These are phyloP conservation scores for Metarhizium anisopliae DNA, from an alignment of 2,329 filamentous ascomycete species.

Conservation along the genomic window DNA sequence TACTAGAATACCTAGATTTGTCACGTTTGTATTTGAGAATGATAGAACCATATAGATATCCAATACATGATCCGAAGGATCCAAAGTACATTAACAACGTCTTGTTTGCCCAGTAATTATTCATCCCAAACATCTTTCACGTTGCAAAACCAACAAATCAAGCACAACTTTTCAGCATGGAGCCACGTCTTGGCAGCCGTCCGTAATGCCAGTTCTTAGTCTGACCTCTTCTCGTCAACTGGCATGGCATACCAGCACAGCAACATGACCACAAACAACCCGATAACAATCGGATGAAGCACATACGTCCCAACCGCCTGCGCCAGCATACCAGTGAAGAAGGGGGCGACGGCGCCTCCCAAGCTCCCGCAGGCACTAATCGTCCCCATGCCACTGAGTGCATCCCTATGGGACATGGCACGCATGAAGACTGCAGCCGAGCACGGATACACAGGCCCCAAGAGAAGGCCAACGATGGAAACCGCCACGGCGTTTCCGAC, in stretches of 20 bases:
- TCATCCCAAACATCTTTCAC: not conserved
- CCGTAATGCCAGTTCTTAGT: constrained; percentile 27
- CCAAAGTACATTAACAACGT: not conserved
- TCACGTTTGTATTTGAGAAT: not conserved
- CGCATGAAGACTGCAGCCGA: constrained; percentile 55
- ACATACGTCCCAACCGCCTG: constrained; percentile 55
- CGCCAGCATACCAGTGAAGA: constrained; percentile 55
- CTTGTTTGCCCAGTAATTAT: not conserved
- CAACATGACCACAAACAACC: constrained; percentile 55
- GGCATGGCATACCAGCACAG: constrained; percentile 56
- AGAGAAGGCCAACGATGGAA: constrained; percentile 60
- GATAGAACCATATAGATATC: not conserved
- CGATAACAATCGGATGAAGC: constrained; percentile 58
- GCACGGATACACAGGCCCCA: constrained; percentile 75
- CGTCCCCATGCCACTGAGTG: constrained; percentile 55
- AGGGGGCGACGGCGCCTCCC: constrained; percentile 59
- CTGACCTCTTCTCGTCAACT: constrained; percentile 46
- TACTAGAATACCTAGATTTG: not conserved
- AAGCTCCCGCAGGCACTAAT: constrained; percentile 62
- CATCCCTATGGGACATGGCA: constrained; percentile 48
- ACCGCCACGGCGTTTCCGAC: constrained; percentile 59
- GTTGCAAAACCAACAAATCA: too few species aligned
- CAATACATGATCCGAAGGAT: not conserved
- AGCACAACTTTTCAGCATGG: too few species aligned
- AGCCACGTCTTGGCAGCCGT: too few species aligned